phyloP scores from a whole-genome alignment of 345 rosid species.

The Eucalyptus globulus region DNA sequence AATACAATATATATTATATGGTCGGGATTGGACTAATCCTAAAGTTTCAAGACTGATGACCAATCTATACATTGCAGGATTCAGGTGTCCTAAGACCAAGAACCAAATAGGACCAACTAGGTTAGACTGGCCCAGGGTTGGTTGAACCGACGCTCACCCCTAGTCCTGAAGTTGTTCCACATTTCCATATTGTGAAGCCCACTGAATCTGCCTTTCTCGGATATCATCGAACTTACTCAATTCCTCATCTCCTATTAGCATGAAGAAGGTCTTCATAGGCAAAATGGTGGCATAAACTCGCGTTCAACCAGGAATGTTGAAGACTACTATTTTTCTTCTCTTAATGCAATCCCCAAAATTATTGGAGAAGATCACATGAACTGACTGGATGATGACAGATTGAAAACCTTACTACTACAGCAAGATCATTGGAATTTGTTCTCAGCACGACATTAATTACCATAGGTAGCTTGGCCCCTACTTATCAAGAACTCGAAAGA shows the following conservation, averaged over 20 bases:
- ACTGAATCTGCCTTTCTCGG: background rate
- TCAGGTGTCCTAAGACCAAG: too few species aligned
- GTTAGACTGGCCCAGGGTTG: background rate
- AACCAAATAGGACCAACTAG: accelerated
- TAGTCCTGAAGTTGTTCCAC: background rate
- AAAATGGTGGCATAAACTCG: background rate
- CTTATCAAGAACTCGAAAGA: background rate
- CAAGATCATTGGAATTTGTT: background rate
- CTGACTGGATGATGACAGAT: background rate
- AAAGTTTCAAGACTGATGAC: too few species aligned
- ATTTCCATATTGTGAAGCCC: background rate
- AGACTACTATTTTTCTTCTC: background rate
- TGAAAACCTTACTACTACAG: background rate
- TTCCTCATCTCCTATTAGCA: background rate
- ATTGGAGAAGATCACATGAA: background rate
- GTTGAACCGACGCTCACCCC: too few species aligned
- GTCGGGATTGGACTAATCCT: too few species aligned
- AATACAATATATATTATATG: too few species aligned
- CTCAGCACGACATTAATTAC: background rate
- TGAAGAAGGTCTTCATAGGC: background rate
- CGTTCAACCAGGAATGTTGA: background rate
- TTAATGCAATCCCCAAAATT: background rate
- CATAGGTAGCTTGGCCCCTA: background rate
- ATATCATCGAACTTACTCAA: background rate
- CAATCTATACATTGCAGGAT: too few species aligned